phyloP scores from a whole-genome alignment of 176 grass and related monocot species.

The Hsuehochloa calcarea region DNA sequence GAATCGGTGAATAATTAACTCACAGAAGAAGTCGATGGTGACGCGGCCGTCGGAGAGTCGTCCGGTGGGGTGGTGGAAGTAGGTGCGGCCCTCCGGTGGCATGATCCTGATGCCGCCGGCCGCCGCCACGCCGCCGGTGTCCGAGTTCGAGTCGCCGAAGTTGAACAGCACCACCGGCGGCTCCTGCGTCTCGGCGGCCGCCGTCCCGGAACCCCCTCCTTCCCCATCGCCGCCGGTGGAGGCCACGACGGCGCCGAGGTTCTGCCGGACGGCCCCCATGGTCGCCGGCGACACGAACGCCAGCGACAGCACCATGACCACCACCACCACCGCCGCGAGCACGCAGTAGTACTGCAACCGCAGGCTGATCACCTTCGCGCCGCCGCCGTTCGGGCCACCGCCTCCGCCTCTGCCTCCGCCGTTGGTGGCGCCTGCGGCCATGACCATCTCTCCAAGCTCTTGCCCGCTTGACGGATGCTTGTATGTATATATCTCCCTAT shows the following conservation, averaged over 20 bases:
- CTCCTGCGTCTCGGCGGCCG: background rate
- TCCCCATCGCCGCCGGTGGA: background rate
- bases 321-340: conserved; percentile 39
- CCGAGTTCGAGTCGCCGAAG: conserved; percentile 95
- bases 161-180: conserved; percentile 68
- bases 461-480: background rate
- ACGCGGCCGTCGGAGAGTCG: conserved; percentile 89
- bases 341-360: conserved; percentile 59
- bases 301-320: conserved; percentile 46
- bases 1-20: conserved; percentile 36
- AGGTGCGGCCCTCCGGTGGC: conserved; percentile 59
- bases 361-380: conserved; percentile 49
- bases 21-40: conserved; percentile 90
- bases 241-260: conserved; percentile 32
- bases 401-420: background rate
- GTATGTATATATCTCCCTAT: background rate
- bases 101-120: conserved; percentile 50
- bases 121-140: conserved; percentile 77
- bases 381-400: background rate
- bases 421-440: conserved; percentile 42
- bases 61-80: conserved; percentile 66
- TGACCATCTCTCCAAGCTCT: conserved; percentile 16
- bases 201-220: background rate
- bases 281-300: conserved; percentile 38
- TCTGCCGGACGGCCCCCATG: conserved; percentile 46